These are phyloP conservation scores for Pseudogymnoascus sp. DNA, from an alignment of 2,329 filamentous ascomycete genomes.

Conservation along the genomic window DNA sequence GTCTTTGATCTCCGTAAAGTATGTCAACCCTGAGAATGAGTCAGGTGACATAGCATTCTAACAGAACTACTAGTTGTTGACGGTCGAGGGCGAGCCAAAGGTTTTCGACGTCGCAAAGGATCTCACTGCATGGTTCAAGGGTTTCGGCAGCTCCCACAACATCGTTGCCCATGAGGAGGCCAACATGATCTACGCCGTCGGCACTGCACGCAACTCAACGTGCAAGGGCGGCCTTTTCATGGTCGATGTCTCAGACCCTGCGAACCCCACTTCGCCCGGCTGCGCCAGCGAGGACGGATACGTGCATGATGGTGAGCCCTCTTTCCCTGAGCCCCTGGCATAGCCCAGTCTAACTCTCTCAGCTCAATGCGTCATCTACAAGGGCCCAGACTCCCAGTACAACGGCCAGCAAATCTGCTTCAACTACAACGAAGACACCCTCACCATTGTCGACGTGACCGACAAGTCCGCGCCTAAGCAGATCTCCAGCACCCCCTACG, in stretches of 20 bases:
- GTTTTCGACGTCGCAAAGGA: slow-evolving; percentile 33
- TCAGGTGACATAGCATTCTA: neutral
- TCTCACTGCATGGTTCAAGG: slow-evolving; percentile 31
- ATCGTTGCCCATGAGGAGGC: slow-evolving; percentile 35
- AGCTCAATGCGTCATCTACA: slow-evolving; percentile 17
- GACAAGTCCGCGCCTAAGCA: slow-evolving; percentile 34
- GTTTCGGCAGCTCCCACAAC: slow-evolving; percentile 35
- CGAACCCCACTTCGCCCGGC: slow-evolving; percentile 40
- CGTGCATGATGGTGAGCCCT: slow-evolving; percentile 14
- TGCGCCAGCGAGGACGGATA: slow-evolving; percentile 40
- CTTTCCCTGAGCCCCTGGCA: neutral
- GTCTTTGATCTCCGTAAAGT: slow-evolving; percentile 48
- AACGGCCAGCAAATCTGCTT: slow-evolving; percentile 19
- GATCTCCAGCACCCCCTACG: slow-evolving; percentile 42
- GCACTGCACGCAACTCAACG: slow-evolving; percentile 24
- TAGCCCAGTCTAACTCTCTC: neutral
- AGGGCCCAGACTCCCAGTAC: slow-evolving; percentile 20
- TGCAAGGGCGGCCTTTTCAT: slow-evolving; percentile 43
- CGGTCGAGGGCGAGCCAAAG: slow-evolving; percentile 22
- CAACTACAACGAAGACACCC: slow-evolving; percentile 28
- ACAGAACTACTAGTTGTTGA: neutral
- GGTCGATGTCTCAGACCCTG: slow-evolving; percentile 41
- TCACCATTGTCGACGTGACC: slow-evolving; percentile 39
- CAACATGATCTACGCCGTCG: slow-evolving; percentile 31
- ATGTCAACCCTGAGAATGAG: slow-evolving; percentile 21